Evolutionary conservation across 768 basidiomycete species (phyloP).

Genomic region (Mrakia hoshinonis): DNA sequence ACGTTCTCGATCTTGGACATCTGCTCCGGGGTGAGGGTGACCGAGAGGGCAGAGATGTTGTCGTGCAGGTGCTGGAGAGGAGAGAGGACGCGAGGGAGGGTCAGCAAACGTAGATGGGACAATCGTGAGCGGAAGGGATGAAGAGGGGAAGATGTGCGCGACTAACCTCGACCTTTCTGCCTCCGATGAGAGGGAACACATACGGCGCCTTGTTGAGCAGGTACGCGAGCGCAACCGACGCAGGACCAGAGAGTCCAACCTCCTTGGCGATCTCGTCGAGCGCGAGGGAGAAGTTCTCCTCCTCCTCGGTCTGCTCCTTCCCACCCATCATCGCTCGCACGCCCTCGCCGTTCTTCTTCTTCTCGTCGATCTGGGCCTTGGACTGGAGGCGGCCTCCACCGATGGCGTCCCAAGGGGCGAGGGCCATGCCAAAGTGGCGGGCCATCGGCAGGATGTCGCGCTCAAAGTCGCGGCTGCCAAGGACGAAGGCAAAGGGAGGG

Average conservation of each 20-base stretch:
- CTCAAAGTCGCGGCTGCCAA: conserved; percentile 40
- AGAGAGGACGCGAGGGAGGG: background rate
- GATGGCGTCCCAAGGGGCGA: conserved; percentile 31
- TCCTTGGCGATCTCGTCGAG: conserved; percentile 15
- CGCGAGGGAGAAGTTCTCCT: background rate
- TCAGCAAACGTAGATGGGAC: background rate
- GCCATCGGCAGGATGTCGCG: conserved; percentile 45
- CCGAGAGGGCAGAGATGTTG: conserved; percentile 15
- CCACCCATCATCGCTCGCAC: conserved; percentile 6
- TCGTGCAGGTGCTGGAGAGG: conserved; percentile 18
- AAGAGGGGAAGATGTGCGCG: background rate
- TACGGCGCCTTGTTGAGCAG: conserved; percentile 19
- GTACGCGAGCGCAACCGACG: conserved; percentile 21
- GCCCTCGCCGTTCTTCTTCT: conserved; percentile 3
- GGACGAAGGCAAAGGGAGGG: no score
- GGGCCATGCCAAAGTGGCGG: conserved; percentile 36
- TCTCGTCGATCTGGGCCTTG: conserved; percentile 22
- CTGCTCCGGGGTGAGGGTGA: conserved; percentile 21
- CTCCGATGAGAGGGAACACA: conserved; percentile 27
- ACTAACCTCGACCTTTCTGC: conserved; percentile 15
- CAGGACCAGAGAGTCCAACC: background rate
- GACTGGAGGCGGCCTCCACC: conserved; percentile 29
- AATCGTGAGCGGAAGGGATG: background rate
- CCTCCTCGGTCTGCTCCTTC: conserved; percentile 16
- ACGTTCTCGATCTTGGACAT: conserved; percentile 12